phyloP scores from a whole-genome alignment of 257 asterid genomes.

The Cordia subcordata region DNA sequence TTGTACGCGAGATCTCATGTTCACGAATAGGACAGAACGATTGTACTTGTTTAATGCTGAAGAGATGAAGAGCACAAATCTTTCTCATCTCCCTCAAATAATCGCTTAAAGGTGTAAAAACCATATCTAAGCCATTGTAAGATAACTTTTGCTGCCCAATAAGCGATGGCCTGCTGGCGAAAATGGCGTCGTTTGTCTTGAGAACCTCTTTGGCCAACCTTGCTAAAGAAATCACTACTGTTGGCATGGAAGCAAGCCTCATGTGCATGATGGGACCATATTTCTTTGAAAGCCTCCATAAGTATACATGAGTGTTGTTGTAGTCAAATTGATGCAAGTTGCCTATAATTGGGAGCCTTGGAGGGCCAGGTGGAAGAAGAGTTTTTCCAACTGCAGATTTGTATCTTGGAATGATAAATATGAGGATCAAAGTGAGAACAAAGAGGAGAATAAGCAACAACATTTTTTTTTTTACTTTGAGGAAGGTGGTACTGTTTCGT shows the following conservation, averaged over 20 bases:
- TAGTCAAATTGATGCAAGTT: constrained; percentile 3
- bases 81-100: too few species aligned
- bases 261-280: constrained; percentile 6
- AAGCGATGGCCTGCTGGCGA: constrained; percentile 21
- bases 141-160: neutral
- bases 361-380: neutral
- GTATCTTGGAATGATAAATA: neutral
- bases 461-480: too few species aligned
- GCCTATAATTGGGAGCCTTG: neutral
- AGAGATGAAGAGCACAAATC: too few species aligned
- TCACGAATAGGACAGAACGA: too few species aligned
- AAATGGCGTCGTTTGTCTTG: constrained; percentile 10
- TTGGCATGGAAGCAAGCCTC: constrained; percentile 1
- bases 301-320: constrained; percentile 1
- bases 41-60: too few species aligned
- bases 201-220: constrained; percentile 1
- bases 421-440: neutral
- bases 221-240: constrained; percentile 1
- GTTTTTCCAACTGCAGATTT: neutral
- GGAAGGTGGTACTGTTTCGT: too few species aligned
- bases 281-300: constrained; percentile 2
- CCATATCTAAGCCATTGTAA: constrained; percentile 20
- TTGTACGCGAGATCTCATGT: too few species aligned
- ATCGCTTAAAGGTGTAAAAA: too few species aligned
- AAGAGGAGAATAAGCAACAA: neutral